Evolutionary conservation across 768 basidiomycete genomes (phyloP).

Genomic region (Calvatia gigantea): DNA sequence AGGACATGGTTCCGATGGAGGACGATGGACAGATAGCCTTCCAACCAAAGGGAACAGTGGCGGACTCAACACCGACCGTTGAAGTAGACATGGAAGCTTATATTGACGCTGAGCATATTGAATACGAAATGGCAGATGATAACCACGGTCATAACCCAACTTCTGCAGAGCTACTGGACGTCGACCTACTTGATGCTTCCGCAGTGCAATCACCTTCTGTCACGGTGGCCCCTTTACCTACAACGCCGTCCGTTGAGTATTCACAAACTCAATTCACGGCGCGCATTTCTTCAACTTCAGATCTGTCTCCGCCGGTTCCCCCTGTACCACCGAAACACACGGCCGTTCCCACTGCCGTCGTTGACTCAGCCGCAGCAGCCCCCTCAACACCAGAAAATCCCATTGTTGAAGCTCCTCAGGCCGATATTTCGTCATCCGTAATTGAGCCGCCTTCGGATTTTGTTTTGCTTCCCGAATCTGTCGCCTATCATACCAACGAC

Average conservation of each 20-base stretch:
- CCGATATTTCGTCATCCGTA: neutral
- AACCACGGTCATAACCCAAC: conserved; percentile 7
- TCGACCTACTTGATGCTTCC: conserved; percentile 15
- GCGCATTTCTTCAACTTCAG: neutral
- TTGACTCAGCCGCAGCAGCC: neutral
- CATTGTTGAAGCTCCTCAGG: neutral
- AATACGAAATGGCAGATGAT: conserved; percentile 18
- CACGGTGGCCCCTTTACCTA: conserved; percentile 2
- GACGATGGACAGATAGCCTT: conserved; percentile 12
- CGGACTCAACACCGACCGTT: conserved; percentile 7
- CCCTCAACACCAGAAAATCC: neutral
- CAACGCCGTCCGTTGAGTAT: neutral
- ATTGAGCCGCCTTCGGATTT: neutral
- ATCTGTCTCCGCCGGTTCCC: neutral
- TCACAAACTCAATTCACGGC: neutral
- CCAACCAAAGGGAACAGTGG: neutral
- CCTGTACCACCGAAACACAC: neutral
- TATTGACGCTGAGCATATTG: conserved; percentile 13
- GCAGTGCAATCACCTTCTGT: conserved; percentile 5
- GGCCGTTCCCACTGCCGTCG: neutral
- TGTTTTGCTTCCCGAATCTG: neutral
- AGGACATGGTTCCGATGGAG: conserved; percentile 17
- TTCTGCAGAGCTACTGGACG: conserved; percentile 14
- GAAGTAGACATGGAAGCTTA: conserved; percentile 20
- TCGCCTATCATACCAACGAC: neutral